phyloP scores from a whole-genome alignment of 768 basidiomycete species.

The Mycena indigotica region DNA sequence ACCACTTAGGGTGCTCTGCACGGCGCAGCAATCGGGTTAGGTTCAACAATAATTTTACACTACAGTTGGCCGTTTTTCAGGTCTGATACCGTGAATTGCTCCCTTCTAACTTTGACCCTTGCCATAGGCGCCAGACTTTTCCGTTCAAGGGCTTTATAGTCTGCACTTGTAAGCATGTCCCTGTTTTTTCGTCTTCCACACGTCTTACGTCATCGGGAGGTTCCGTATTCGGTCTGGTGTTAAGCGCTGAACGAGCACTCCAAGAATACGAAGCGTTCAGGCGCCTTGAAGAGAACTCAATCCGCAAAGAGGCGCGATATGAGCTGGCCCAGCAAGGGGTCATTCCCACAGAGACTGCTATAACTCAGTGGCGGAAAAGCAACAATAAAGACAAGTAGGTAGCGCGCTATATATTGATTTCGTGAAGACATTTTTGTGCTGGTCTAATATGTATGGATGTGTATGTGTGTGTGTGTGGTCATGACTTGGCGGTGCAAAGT shows the following conservation, averaged over 20 bases:
- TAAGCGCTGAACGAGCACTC: conserved; percentile 77
- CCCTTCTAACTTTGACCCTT: conserved; percentile 1
- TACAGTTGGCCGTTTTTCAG: conserved; percentile 74
- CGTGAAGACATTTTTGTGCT: neutral
- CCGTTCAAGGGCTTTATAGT: conserved; percentile 82
- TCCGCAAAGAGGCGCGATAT: conserved; percentile 73
- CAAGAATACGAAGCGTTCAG: conserved; percentile 67
- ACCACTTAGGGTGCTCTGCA: conserved; percentile 50
- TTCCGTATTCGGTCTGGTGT: conserved; percentile 71
- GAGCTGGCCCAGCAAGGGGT: conserved; percentile 76
- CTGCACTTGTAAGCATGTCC: conserved; percentile 57
- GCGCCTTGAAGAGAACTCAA: conserved; percentile 64
- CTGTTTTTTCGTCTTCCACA: conserved; percentile 13
- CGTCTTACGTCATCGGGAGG: conserved; percentile 26
- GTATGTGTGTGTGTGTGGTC: conserved; percentile 8
- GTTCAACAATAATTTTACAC: conserved; percentile 55
- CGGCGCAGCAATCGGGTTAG: conserved; percentile 59
- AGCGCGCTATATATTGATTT: neutral
- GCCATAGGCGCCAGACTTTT: conserved; percentile 69
- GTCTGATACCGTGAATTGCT: conserved; percentile 46
- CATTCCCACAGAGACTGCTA: conserved; percentile 82
- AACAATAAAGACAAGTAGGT: conserved; percentile 25
- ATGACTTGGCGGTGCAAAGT: conserved; percentile 14
- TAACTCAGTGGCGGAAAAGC: conserved; percentile 73
- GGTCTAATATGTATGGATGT: neutral